Evolutionary conservation across 768 basidiomycete species (phyloP), one percentile per base, ranked within the genome.

Genomic region (Postia placenta): DNA sequence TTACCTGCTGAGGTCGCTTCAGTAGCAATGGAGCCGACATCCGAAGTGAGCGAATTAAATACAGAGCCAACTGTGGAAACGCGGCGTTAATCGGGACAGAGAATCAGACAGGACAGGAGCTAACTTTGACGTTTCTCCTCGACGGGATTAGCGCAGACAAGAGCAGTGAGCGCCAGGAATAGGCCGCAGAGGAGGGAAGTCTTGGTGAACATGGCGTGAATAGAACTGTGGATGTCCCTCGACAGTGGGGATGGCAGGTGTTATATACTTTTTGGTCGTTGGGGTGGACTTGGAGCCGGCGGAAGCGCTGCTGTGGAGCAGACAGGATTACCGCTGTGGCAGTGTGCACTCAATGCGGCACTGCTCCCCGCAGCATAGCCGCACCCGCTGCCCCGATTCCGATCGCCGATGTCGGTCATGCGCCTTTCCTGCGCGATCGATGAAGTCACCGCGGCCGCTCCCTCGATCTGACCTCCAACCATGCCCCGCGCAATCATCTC

Each of bases 401-500:
- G n/a, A n/a, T n/a, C n/a, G n/a, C n/a, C n/a, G n/a, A n/a, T n/a
- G n/a, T n/a, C n/a, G n/a, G n/a, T n/a, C n/a, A n/a, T n/a, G n/a
- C n/a, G n/a, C n/a, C n/a, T n/a, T n/a, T n/a, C n/a, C n/a, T n/a
- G n/a, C n/a, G n/a, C n/a, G n/a, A n/a, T n/a, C n/a, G n/a, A n/a
- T n/a, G n/a, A n/a, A n/a, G n/a, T n/a, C n/a, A n/a, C n/a, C n/a
- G n/a, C n/a, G n/a, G n/a, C n/a, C n/a, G n/a, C n/a, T n/a, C n/a
- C n/a, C n/a, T n/a, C n/a, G n/a, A n/a, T n/a, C n/a, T n/a, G n/a
- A n/a, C n/a, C n/a, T n/a, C n/a, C n/a, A n/a, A 39, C 48, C 47
- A 94, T 94, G 92, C 87, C 84, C 57, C 81, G 78, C 57, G 83
- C 91, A 12, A 97, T 98, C 71, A 92, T 99, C 66, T 85, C 94